phyloP scores from a whole-genome alignment of 2,329 filamentous ascomycete genomes.

The Podosphaera fusca region DNA sequence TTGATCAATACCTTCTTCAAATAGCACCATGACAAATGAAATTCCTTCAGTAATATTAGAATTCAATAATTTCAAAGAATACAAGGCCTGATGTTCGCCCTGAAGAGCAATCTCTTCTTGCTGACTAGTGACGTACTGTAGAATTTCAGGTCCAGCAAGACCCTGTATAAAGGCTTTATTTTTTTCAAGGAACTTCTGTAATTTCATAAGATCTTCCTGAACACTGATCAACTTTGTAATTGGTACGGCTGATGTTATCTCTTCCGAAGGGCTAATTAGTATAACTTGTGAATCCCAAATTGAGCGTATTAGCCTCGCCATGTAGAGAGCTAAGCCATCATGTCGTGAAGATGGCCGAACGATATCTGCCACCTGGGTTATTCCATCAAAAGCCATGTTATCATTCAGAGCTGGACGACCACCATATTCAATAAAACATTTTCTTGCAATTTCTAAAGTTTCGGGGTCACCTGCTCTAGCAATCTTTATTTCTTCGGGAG shows the following conservation, averaged over 20 bases:
- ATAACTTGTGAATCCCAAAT: constrained; percentile 72
- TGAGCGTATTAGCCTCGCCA: constrained; percentile 66
- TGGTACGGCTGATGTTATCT: constrained; percentile 43
- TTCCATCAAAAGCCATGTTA: constrained; percentile 37
- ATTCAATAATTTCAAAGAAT: constrained; percentile 66
- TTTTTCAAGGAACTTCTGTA: constrained; percentile 62
- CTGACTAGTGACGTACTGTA: constrained; percentile 54
- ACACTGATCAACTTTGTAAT: constrained; percentile 47
- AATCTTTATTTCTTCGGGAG: constrained; percentile 46
- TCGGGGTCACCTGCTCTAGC: constrained; percentile 57
- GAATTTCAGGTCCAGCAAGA: constrained; percentile 67
- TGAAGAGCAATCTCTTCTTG: constrained; percentile 84
- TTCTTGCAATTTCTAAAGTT: constrained; percentile 63
- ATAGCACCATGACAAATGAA: constrained; percentile 82
- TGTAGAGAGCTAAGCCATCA: constrained; percentile 67
- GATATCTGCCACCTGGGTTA: constrained; percentile 49
- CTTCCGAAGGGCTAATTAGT: constrained; percentile 26
- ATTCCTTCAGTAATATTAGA: constrained; percentile 88
- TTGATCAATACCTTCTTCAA: constrained; percentile 79
- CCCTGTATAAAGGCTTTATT: constrained; percentile 88
- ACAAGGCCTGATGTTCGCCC: constrained; percentile 79
- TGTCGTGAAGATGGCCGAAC: constrained; percentile 77
- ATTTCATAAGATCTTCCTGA: constrained; percentile 56
- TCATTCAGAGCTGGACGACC: constrained; percentile 71
- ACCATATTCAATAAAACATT: constrained; percentile 78